Conservation (phyloP, 805 yeast species). For the Saccharomycopsis sp. region DNA sequence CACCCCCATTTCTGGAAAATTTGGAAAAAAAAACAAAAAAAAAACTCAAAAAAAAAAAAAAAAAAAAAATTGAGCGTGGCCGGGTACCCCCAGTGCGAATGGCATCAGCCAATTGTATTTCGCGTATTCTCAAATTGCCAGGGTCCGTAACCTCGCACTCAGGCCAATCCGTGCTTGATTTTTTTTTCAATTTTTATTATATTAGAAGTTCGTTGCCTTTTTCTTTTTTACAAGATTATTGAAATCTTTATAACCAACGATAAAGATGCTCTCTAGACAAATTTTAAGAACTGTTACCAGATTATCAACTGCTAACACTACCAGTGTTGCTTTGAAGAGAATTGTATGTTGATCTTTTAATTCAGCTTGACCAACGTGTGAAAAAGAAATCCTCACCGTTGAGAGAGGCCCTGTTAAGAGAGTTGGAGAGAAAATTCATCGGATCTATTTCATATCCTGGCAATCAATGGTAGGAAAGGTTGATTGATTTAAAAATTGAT, state of each 20-base stretch:
- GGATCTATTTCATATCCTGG: too few relatives aligned
- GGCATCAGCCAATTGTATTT: background rate
- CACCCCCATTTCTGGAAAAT: too few relatives aligned
- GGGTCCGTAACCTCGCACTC: background rate
- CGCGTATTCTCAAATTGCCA: background rate
- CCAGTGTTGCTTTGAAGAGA: constrained; percentile 37
- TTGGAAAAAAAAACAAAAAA: too few relatives aligned
- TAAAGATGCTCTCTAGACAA: constrained; percentile 77
- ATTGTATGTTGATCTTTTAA: constrained; percentile 32
- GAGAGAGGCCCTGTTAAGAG: too few relatives aligned
- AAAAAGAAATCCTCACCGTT: too few relatives aligned
- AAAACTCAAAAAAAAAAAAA: background rate
- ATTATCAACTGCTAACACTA: constrained; percentile 54
- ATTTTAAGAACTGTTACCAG: constrained; percentile 80
- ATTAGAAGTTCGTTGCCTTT: background rate
- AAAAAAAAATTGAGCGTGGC: background rate
- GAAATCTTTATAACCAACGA: constrained; percentile 5
- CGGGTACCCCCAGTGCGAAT: background rate
- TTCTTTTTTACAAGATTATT: background rate
- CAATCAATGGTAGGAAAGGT: too few relatives aligned
- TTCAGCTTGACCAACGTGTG: background rate
- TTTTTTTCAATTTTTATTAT: constrained; percentile 1
- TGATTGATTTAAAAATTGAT: too few relatives aligned
- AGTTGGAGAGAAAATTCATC: too few relatives aligned
- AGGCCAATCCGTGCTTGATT: background rate